These are phyloP conservation scores for Lenzites betulinus DNA, from an alignment of 768 basidiomycete species.

Conservation along the genomic window DNA sequence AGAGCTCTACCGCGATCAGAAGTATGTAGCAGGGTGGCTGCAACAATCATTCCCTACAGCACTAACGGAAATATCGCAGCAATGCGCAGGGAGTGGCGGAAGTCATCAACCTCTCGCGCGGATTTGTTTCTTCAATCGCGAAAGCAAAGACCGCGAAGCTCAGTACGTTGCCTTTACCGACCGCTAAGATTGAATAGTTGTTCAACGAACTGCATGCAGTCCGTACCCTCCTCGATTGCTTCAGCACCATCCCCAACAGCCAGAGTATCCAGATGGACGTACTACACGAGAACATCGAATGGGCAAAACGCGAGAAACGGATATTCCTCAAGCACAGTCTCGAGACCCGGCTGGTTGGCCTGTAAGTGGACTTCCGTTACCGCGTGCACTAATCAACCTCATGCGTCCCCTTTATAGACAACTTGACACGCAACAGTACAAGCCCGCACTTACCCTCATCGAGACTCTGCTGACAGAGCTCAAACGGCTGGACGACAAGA, in stretches of 20 bases:
- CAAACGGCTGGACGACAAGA: constrained; percentile 93
- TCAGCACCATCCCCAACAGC: constrained; percentile 75
- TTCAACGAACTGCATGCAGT: constrained; percentile 49
- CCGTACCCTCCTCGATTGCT: constrained; percentile 91
- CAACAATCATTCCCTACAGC: neutral
- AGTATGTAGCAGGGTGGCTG: constrained; percentile 47
- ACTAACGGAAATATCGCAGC: constrained; percentile 41
- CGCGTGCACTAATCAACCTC: neutral
- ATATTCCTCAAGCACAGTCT: constrained; percentile 95
- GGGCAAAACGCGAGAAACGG: constrained; percentile 90
- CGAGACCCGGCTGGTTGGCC: constrained; percentile 81
- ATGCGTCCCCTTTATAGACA: constrained; percentile 44
- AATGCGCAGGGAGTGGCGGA: constrained; percentile 85
- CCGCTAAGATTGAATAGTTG: neutral
- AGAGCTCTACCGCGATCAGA: constrained; percentile 82
- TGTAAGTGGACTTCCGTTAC: constrained; percentile 45
- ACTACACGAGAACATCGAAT: constrained; percentile 87
- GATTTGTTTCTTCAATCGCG: constrained; percentile 90
- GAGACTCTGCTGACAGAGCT: constrained; percentile 90
- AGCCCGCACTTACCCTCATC: constrained; percentile 78
- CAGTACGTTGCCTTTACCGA: constrained; percentile 50
- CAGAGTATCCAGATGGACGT: constrained; percentile 78
- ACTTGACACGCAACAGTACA: constrained; percentile 75
- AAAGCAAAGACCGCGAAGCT: constrained; percentile 98
- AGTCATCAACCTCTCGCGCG: constrained; percentile 77